Evolutionary conservation across 78 protist genomes (phyloP), one percentile per base, ranked within the genome.

Genomic region (Cavenderia fasciculata): DNA sequence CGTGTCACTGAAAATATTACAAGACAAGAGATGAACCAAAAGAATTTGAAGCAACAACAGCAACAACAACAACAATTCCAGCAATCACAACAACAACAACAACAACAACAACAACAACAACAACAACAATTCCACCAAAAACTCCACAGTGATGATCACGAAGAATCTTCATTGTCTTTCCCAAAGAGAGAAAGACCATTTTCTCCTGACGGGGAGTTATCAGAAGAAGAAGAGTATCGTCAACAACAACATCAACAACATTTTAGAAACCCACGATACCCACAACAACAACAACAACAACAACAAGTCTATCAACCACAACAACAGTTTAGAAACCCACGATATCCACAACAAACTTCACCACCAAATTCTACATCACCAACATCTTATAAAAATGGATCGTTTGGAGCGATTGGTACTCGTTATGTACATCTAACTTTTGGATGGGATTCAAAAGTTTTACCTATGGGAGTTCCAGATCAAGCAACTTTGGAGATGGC

Each of bases 1-100:
- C 49, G 61, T 23, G 31, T 82, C 19, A 68, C 78, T 4, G 90
- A 82, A 16, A 25, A 29, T n/a, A 68, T 82, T 34, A 16, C 56
- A 74, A 2, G 69, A 52, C 4, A 38, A 62, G 12, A 62, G 38
- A 43, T 10, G 23, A 66, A 40, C 23, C 7, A 3, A 10, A 36
- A 11, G 5, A 12, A 33, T 41, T 27, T 74, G n/a, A 51, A 18
- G 5, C 19, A 74, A 16, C 69, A 74, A 74, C 23, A 74, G 27
- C 2, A 25, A 54, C 84, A 74, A 18, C 71, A 74, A 59, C 61
- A 31, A 52, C 78, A 46, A 19, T 4, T 7, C 4, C 11, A 34
- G 33, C 66, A 47, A 47, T 25, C 1, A 69, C 52, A 46, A 41
- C 63, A 74, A 59, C 34, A 74, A 59, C 21, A 52, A 27, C 41